Conservation (phyloP, 352 stramenopile species). For the Phytophthora chlamydospora region DNA sequence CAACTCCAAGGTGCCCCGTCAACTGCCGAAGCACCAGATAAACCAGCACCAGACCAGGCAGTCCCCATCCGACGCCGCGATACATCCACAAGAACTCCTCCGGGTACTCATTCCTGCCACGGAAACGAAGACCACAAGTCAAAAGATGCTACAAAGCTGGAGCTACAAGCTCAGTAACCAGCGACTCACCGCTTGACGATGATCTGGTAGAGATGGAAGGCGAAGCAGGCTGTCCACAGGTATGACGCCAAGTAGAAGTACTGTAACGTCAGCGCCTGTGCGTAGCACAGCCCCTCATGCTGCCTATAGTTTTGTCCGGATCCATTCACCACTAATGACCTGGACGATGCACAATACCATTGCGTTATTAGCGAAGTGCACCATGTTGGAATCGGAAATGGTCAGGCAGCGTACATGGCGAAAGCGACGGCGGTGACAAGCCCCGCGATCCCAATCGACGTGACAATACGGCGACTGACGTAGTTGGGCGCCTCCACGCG, state of each 20-base stretch:
- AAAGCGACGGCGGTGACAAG: constrained; percentile 69
- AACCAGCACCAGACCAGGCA: constrained; percentile 58
- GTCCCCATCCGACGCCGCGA: constrained; percentile 65
- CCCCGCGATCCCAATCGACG: constrained; percentile 68
- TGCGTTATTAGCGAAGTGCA: neutral
- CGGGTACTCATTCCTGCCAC: constrained; percentile 70
- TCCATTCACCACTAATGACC: constrained; percentile 67
- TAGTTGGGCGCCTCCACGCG: constrained; percentile 70
- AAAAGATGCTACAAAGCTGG: neutral
- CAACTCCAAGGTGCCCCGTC: constrained; percentile 71
- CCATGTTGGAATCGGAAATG: constrained; percentile 6
- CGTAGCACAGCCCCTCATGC: constrained; percentile 64
- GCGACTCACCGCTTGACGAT: constrained; percentile 65
- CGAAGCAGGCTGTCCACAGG: constrained; percentile 86
- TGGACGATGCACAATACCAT: constrained; percentile 19
- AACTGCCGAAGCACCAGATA: constrained; percentile 74
- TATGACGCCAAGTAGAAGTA: constrained; percentile 87
- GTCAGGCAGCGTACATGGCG: constrained; percentile 42
- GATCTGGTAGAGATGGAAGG: constrained; percentile 89
- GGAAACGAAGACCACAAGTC: neutral
- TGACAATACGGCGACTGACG: constrained; percentile 70
- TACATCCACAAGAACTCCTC: constrained; percentile 70
- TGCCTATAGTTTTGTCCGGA: constrained; percentile 46
- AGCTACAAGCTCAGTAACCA: neutral
- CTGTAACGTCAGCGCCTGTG: constrained; percentile 71